These are phyloP conservation scores for Silene vulgaris DNA, from an alignment of 179 eudicot genomes.

Conservation along the genomic window DNA sequence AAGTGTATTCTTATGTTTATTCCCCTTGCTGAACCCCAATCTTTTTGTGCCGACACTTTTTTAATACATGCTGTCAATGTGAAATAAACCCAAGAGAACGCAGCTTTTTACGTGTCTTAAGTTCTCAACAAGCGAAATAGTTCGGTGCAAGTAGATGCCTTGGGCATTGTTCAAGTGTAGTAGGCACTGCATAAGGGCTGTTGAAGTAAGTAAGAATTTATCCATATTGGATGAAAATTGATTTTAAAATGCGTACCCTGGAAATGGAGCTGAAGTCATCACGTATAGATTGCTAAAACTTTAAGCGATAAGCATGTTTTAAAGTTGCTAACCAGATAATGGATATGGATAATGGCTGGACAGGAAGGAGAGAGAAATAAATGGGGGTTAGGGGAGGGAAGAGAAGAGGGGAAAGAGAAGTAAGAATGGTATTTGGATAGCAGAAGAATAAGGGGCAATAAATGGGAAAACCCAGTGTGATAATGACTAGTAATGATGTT, in stretches of 20 bases:
- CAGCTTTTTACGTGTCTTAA: conserved; percentile 7
- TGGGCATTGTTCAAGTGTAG: background rate
- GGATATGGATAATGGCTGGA: too few species aligned
- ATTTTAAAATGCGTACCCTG: background rate
- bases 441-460: too few species aligned
- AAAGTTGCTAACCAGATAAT: too few species aligned
- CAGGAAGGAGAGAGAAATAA: too few species aligned
- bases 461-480: too few species aligned
- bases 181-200: background rate
- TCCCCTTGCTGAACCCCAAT: background rate
- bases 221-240: background rate
- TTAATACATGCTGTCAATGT: background rate
- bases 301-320: too few species aligned
- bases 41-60: background rate
- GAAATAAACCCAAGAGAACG: background rate
- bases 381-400: too few species aligned
- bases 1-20: background rate
- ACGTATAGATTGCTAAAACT: background rate
- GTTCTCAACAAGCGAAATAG: background rate
- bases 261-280: background rate
- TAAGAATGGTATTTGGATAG: too few species aligned
- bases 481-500: too few species aligned
- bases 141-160: background rate
- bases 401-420: too few species aligned
- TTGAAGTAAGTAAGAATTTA: background rate